These are phyloP conservation scores for Candida easanensis DNA, from an alignment of 805 yeast genomes.

Conservation along the genomic window DNA sequence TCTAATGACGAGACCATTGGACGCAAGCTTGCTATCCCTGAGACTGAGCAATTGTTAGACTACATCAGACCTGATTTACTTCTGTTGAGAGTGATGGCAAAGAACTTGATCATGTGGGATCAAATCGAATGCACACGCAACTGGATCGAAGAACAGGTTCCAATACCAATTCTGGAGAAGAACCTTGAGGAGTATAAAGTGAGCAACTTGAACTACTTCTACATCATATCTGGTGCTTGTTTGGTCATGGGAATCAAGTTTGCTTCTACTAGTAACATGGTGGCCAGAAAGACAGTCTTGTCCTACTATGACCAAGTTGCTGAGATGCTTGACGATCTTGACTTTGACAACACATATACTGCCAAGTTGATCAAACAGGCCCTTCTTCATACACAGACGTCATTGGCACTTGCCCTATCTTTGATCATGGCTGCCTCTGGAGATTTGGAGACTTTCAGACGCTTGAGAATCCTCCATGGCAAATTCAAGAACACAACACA, in stretches of 20 bases:
- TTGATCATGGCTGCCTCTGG: slow-evolving; percentile 90
- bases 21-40: slow-evolving; percentile 56
- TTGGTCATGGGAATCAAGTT: slow-evolving; percentile 69
- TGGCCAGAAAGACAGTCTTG: slow-evolving; percentile 55
- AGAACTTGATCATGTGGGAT: slow-evolving; percentile 25
- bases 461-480: slow-evolving; percentile 70
- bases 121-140: slow-evolving; percentile 12
- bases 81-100: slow-evolving; percentile 57
- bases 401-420: slow-evolving; percentile 62
- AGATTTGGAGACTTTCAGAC: slow-evolving; percentile 71
- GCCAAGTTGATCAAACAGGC: slow-evolving; percentile 53
- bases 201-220: slow-evolving; percentile 55
- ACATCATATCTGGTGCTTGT: slow-evolving; percentile 71
- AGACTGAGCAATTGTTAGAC: slow-evolving; percentile 54
- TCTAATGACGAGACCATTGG: slow-evolving; percentile 63
- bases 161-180: slow-evolving; percentile 38
- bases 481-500: slow-evolving; percentile 16
- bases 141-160: slow-evolving; percentile 44
- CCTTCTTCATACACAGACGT: slow-evolving; percentile 52
- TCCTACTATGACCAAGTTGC: slow-evolving; percentile 33
- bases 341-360: slow-evolving; percentile 44
- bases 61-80: slow-evolving; percentile 76
- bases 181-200: slow-evolving; percentile 20
- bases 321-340: slow-evolving; percentile 8
- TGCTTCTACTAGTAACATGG: slow-evolving; percentile 64